phyloP scores from a whole-genome alignment of 305 asterid genomes.

The Andrographis paniculata region DNA sequence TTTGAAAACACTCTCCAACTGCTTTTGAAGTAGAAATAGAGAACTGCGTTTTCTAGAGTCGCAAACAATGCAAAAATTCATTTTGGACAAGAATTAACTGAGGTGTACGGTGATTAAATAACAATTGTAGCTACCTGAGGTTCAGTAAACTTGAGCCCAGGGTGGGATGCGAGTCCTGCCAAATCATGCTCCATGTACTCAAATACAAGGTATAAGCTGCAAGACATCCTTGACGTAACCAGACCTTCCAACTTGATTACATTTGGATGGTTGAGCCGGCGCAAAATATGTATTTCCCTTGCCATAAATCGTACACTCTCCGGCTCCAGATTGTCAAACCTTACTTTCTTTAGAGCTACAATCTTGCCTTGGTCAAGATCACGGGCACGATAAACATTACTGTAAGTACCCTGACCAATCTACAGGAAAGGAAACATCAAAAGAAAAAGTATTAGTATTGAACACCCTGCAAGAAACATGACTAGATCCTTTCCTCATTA shows the following conservation, averaged over 20 bases:
- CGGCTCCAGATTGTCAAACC: slow-evolving; percentile 89
- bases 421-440: slow-evolving; percentile 22
- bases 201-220: slow-evolving; percentile 88
- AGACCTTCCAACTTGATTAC: slow-evolving; percentile 83
- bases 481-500: slow-evolving; percentile 2
- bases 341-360: slow-evolving; percentile 87
- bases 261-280: slow-evolving; percentile 88
- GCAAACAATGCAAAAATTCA: no score
- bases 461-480: slow-evolving; percentile 4
- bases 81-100: not conserved
- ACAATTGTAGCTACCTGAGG: slow-evolving; percentile 50
- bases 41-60: no score
- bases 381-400: slow-evolving; percentile 86
- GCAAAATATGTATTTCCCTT: slow-evolving; percentile 81
- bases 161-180: slow-evolving; percentile 87
- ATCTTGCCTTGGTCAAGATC: slow-evolving; percentile 81
- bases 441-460: slow-evolving; percentile 5
- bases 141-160: slow-evolving; percentile 78
- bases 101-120: slow-evolving; percentile 10
- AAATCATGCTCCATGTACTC: slow-evolving; percentile 98
- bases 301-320: slow-evolving; percentile 96
- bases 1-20: no score
- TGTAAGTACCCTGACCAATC: slow-evolving; percentile 97
- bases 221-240: slow-evolving; percentile 85
- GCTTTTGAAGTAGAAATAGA: no score